Conservation (phyloP, 495 filamentous ascomycete genomes). For the Durotheca rogersii region DNA sequence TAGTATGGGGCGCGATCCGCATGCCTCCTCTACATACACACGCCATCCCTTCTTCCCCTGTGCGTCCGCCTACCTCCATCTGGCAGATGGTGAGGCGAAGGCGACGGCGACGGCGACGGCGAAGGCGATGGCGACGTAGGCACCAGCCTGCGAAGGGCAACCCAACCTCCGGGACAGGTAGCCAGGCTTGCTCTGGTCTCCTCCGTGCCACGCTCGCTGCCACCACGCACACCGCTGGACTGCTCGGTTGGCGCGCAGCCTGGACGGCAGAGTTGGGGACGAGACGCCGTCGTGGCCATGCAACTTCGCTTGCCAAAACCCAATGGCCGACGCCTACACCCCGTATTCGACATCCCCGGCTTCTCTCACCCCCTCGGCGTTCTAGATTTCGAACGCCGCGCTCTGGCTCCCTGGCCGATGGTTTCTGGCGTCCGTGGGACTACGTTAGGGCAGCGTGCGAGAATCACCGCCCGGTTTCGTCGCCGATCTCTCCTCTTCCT, state of each 20-base stretch:
- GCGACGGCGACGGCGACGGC: no score
- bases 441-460: background rate
- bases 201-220: conserved; percentile 16
- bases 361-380: no score
- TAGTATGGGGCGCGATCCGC: no score
- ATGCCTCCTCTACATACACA: no score
- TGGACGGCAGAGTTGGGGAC: conserved; percentile 1
- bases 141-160: no score
- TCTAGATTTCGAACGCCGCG: no score
- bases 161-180: no score
- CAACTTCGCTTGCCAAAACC: conserved; percentile 38
- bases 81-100: no score
- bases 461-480: background rate
- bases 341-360: background rate
- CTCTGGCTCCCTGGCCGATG: no score
- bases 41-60: no score
- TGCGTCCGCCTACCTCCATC: no score
- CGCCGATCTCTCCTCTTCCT: background rate
- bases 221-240: conserved; percentile 29
- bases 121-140: no score
- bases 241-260: conserved; percentile 18
- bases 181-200: background rate
- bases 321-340: conserved; percentile 21
- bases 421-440: background rate
- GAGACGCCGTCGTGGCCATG: conserved; percentile 32